Evolutionary conservation across 495 filamentous ascomycete genomes (phyloP), one percentile per base, ranked within the genome.

Genomic region (Chaetomium fimeti): DNA sequence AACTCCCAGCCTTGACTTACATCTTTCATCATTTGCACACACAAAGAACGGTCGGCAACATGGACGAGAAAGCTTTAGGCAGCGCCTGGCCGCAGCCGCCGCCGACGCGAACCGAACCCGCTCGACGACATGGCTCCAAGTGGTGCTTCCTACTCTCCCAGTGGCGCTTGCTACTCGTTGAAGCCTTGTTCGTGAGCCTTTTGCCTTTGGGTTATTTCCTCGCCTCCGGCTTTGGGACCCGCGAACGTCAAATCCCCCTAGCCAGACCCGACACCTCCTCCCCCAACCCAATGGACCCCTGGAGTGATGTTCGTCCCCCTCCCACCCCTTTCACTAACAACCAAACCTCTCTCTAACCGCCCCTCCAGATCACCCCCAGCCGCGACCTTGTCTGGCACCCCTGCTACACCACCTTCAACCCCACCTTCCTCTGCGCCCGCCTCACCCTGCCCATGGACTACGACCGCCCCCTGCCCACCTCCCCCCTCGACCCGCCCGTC

Each of bases 371-470:
- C 45, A 65, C 63, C 18, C 79, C 80, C 25, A 79, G 73, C 63
- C 67, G 73, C 45, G 74, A 81, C 48, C 72, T 83, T 15, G 55
- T 72, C 63, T 83, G 77, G 76, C 71, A 75, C 24, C 72, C 75
- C 47, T 79, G 77, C 64, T 78, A 72, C 63, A 64, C 60, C 24
- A 27, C 29, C 5, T 15, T 66, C 12, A 77, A 83, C 62, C 76
- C 55, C 0, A 29, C 18, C 28, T 68, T 72, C 60, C 58, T 78
- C 67, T 87, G 85, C 61, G 83, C 85, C 47, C 78, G 82, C 22
- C 73, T 88, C 7, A 78, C 81, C 40, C 79, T 87, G 9, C 84
- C 85, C 5, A 83, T 87, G 80, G 81, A 85, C 69, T 85, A 84
- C 65, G 72, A 79, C 49, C 70, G 76, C 7, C 69, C 72, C 0